Base-by-base conservation (phyloP, 2,329 filamentous ascomycete species). In the Phoma sp. region DNA sequence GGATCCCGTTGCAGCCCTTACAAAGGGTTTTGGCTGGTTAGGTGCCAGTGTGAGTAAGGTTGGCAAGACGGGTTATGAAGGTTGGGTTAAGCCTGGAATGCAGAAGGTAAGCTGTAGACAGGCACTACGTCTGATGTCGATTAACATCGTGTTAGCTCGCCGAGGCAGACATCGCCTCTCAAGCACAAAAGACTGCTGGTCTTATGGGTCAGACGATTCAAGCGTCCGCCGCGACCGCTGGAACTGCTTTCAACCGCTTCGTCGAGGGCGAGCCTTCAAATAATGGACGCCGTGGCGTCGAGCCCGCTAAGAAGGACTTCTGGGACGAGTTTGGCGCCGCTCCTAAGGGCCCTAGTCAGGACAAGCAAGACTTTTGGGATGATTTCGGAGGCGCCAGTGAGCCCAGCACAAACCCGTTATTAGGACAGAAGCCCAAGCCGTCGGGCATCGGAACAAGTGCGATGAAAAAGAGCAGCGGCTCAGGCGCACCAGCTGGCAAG, bases 21-120 rank as follows among this genome's bases (percentile, higher is more conserved):
- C 87, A 25, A 97, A 96, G 77, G 90, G 93, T 0, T 96, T 98
- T 68, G 93, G 93, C 7, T 98, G 95, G 92, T 91, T 98, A 69
- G 85, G 91, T 14, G 89, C 86, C 30, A 92, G 91, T 10, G 91
- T 98, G 37, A 87, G 87, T 24, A 96, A 95, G 81, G 90, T 90
- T 61, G 95, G 93, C 33, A 96, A 96, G 80, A 90, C 86, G 13
- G 89, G 97, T 23, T 96, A 97, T 73, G 89, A 95, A 63, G 86
- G 89, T 30, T 97, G 91, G 77, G 91, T 99, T 48, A 92, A 96
- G 77, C 95, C 95, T 8, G 95, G 92, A 25, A 91, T 95, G 58
- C 89, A 91, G 70, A 90, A 92, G 85, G 89, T 92, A 81, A 38
- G 43, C 40, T 13, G 2, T 33, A 13, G 9, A 11, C 13, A 18